Evolutionary conservation across 1,284 basidiomycete species (phyloP), one percentile per base, ranked within the genome.

Genomic region (Dichomitus squalens): DNA sequence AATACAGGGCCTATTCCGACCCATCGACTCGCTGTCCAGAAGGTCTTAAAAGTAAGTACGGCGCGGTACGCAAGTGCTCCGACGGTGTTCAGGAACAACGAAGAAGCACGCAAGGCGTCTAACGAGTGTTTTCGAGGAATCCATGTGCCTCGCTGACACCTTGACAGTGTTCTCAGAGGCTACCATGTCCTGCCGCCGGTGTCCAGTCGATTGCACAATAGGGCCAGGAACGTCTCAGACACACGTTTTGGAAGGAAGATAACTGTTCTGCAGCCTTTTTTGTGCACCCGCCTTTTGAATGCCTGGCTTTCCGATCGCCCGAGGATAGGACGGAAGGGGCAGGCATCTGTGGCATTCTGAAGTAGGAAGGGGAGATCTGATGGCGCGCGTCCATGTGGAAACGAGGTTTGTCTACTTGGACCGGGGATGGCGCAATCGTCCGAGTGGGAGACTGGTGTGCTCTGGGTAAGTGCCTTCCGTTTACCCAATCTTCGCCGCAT

Each of bases 91-190:
- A 20, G 35, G 7, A 23, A 49, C 31, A 35, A 23, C 48, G 48
- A 25, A 21, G 18, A 51, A 51, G 49, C 49, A 51, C 49, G 49
- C 49, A 40, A 51, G 25, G 49, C 23, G 34, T 18, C 29, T 44
- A 8, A 14, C 12, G 21, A 41, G 5, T 23, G 18, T 29, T 11
- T 31, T 8, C 25, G n/a, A 18, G 27, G n/a, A 7, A n/a, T 9
- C 16, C 41, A 29, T 29, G n/a, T n/a, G 41, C 25, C n/a, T 16
- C 41, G 23, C 25, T 29, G 7, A 18, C 41, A 44, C 21, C 9
- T 9, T 44, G 41, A 29, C 29, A 31, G 29, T 31, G 29, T 11
- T 44, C 4, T n/a, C 11, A 12, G 6, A 6, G 3, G 25, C 14
- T 12, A 23, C 21, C 6, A 41, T 25, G 11, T 41, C 25, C 40